Evolutionary conservation across 768 basidiomycete genomes (phyloP).

Genomic region (Calvatia gigantea): DNA sequence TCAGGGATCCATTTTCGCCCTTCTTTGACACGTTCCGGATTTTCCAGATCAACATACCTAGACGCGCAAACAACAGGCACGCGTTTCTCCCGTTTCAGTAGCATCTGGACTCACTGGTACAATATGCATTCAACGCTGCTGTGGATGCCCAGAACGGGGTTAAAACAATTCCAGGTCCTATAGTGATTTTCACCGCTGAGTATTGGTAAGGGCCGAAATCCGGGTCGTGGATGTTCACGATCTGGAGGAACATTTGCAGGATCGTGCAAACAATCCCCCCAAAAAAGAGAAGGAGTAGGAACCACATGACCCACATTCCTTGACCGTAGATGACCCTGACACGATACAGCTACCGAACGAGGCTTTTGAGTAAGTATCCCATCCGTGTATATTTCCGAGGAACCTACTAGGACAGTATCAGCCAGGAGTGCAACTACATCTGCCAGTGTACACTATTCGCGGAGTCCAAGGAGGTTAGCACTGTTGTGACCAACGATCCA

Average conservation of each 20-base stretch:
- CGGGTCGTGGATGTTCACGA: neutral
- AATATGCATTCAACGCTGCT: conserved; percentile 11
- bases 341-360: conserved; percentile 6
- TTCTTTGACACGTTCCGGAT: neutral
- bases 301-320: neutral
- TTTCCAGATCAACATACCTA: neutral
- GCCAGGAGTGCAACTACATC: neutral
- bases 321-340: conserved; percentile 6
- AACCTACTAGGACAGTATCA: neutral
- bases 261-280: conserved; percentile 5
- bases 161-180: conserved; percentile 9
- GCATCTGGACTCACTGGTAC: conserved; percentile 2
- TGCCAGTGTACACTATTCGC: neutral
- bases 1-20: neutral
- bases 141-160: conserved; percentile 13
- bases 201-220: conserved; percentile 2
- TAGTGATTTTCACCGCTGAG: conserved; percentile 3
- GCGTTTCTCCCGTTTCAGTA: neutral
- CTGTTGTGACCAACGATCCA: neutral
- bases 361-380: neutral
- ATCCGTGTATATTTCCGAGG: neutral
- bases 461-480: too few relatives aligned
- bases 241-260: conserved; percentile 2
- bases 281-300: conserved; percentile 11
- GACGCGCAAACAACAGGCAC: neutral